Conservation (phyloP, 305 asterid genomes). For the Vinca major region DNA sequence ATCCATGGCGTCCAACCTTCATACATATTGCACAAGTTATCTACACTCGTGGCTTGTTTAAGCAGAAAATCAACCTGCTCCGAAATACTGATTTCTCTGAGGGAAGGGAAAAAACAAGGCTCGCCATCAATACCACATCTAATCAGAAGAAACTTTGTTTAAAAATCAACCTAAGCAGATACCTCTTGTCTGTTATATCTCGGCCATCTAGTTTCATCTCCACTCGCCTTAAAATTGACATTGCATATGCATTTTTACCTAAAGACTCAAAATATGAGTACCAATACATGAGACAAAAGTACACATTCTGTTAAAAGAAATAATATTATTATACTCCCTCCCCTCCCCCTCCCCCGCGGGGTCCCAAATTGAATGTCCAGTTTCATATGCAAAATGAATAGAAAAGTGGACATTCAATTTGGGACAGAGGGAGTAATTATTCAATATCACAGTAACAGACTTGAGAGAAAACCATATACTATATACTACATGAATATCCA, state of each 20-base stretch:
- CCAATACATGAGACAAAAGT: not conserved
- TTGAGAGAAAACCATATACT: not conserved
- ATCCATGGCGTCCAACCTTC: conserved; percentile 99
- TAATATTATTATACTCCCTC: too few relatives aligned
- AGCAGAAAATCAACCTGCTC: conserved; percentile 96
- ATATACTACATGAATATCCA: not conserved
- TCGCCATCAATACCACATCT: conserved; percentile 12
- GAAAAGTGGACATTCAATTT: too few relatives aligned
- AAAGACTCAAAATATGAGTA: conserved; percentile 19
- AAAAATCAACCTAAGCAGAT: conserved; percentile 21
- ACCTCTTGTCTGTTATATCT: conserved; percentile 78
- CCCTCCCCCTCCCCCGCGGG: too few relatives aligned
- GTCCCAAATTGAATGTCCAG: too few relatives aligned
- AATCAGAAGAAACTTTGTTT: conserved; percentile 7
- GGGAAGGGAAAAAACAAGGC: conserved; percentile 18
- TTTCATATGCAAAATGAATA: too few relatives aligned
- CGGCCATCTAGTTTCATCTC: conserved; percentile 97
- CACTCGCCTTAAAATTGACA: conserved; percentile 70
- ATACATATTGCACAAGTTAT: conserved; percentile 97
- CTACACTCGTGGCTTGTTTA: conserved; percentile 82
- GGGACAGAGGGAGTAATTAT: not conserved
- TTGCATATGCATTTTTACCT: conserved; percentile 90
- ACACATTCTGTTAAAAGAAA: not conserved
- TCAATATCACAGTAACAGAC: conserved; percentile 1
- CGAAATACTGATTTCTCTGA: conserved; percentile 63